These are phyloP conservation scores for Syzygium aromaticum DNA, from an alignment of 345 rosid species.

Conservation along the genomic window DNA sequence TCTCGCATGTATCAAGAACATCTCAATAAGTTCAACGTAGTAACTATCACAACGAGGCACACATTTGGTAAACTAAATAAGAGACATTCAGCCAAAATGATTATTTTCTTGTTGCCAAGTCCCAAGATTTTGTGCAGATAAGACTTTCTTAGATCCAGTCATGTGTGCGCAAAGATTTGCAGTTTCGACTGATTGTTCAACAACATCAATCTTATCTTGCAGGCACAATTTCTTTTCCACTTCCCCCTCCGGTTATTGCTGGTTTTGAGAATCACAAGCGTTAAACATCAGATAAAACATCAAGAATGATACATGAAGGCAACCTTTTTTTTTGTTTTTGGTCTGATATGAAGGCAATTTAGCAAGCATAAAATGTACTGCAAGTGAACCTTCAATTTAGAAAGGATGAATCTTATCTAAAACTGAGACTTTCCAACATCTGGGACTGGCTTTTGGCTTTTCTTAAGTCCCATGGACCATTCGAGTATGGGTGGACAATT, in stretches of 20 bases:
- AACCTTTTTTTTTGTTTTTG: too few relatives aligned
- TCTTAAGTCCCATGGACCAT: neutral
- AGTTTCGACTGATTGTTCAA: neutral
- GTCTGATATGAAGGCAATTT: neutral
- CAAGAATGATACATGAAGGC: neutral
- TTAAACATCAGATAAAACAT: neutral
- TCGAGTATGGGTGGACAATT: neutral
- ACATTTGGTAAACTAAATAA: neutral
- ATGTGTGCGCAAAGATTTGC: neutral
- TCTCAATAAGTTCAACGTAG: neutral
- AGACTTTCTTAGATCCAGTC: neutral
- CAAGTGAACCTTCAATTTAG: neutral
- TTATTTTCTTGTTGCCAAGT: neutral
- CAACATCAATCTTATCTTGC: neutral
- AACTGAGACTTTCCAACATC: neutral
- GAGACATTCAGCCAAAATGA: neutral
- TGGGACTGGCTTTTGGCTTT: neutral
- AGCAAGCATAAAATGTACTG: neutral
- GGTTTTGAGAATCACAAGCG: neutral
- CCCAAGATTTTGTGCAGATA: neutral
- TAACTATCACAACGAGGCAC: neutral
- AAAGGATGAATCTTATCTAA: neutral
- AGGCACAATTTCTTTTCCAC: neutral
- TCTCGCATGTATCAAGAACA: neutral
- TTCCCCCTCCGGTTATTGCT: neutral